Evolutionary conservation across 495 filamentous ascomycete species (phyloP), one percentile per base, ranked within the genome.

Genomic region (Hypoxylon crocopeplum): DNA sequence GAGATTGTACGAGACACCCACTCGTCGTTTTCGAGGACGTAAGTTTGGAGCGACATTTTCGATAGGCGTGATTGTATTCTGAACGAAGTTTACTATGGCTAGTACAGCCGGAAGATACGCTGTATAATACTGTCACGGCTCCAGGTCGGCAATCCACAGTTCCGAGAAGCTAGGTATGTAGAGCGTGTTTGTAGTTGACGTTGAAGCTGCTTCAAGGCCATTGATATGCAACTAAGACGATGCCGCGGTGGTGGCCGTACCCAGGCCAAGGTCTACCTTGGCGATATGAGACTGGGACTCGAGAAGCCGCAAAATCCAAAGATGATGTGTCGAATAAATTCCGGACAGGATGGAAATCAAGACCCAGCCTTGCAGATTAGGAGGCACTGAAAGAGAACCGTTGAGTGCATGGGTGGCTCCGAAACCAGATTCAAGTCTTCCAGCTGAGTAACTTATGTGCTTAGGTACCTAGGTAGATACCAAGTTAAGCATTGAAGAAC

Each of bases 1-100:
- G 61, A 49, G 48, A 71, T 33, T 0, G 56, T 69, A 37, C 59
- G 72, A 5, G 82, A 82, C 5, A 80, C 79, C 84, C 84, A 88
- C 67, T 79, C 71, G n/a, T 84, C 83, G 56, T 85, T 75, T 21
- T 79, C 75, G 3, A 85, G 63, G 15, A 83, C 77, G 44, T 73
- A 82, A 15, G 81, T 84, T 47, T 83, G 76, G 37, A 86, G 52
- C 22, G 64, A 68, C 68, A 70, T 70, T 15, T 8, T 66, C 6
- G 6, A 24, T 21, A 40, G n/a, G 13, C 2, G 5, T 30, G 17
- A 19, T 13, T 1, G 8, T 36, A 36, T 7, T 21, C 13, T 16
- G 7, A 20, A 20, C n/a, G n/a, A 0, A 16, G 22, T 15, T 32
- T 3, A 19, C 19, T 37, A 33, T 24, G 39, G 21, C 30, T 5